A percentile compares a stretch with the other conserved stretches of the same genome.
phyloP scores from a whole-genome alignment of 2,329 filamentous ascomycete species.

The Myriosclerotinia duriaeana region DNA sequence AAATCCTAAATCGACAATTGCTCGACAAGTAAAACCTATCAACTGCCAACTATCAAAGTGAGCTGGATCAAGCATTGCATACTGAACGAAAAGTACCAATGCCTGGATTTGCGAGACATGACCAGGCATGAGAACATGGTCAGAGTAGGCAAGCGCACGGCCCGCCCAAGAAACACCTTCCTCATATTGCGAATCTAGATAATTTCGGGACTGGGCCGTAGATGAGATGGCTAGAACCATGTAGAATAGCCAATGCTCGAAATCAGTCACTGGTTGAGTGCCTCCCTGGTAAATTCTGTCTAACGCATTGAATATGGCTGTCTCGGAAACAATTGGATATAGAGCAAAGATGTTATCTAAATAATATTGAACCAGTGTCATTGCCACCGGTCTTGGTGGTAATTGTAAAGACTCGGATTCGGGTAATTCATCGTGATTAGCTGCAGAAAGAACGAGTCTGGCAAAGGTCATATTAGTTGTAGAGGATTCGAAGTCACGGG shows the following conservation, averaged over 20 bases:
- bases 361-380: conserved; percentile 75
- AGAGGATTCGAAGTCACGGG: conserved; percentile 87
- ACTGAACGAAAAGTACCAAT: conserved; percentile 80
- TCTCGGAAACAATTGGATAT: conserved; percentile 80
- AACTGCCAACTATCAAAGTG: conserved; percentile 95
- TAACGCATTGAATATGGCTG: conserved; percentile 71
- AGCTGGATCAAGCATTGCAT: conserved; percentile 83
- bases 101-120: conserved; percentile 85
- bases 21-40: conserved; percentile 84
- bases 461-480: conserved; percentile 90
- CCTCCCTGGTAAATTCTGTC: conserved; percentile 78
- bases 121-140: conserved; percentile 81
- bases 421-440: conserved; percentile 70
- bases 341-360: conserved; percentile 78
- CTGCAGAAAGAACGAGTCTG: conserved; percentile 79
- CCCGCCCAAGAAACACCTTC: conserved; percentile 57
- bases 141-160: conserved; percentile 72
- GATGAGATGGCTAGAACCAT: conserved; percentile 87
- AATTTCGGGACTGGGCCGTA: conserved; percentile 67
- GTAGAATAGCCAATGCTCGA: conserved; percentile 83
- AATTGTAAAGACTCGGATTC: conserved; percentile 59
- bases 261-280: conserved; percentile 56
- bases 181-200: conserved; percentile 62
- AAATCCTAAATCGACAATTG: conserved; percentile 84
- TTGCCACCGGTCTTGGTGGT: conserved; percentile 69